Evolutionary conservation across 176 grass and related monocot genomes (phyloP).

Genomic region (Aegilops longissima): DNA sequence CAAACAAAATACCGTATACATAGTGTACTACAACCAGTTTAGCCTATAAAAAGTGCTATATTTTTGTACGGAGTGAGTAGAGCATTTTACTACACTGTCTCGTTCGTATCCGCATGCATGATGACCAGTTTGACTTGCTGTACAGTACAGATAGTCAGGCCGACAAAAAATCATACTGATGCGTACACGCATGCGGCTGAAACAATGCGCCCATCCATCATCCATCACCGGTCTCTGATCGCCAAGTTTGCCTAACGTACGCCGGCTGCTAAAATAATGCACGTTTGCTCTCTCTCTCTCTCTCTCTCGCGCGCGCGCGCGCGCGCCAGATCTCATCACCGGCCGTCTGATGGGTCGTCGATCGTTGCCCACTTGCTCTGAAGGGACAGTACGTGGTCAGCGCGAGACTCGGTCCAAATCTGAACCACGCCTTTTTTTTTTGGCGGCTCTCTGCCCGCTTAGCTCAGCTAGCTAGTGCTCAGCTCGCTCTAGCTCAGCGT

Average conservation of each 20-base stretch:
- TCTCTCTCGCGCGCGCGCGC: neutral
- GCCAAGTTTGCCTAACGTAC: neutral
- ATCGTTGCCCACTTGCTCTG: neutral
- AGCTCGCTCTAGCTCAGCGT: neutral
- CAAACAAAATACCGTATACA: too few species aligned
- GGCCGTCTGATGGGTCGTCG: neutral
- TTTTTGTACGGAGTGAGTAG: too few species aligned
- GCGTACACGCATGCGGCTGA: neutral
- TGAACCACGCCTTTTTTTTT: neutral
- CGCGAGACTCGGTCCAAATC: neutral
- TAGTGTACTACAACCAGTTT: too few species aligned
- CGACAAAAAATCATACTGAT: neutral
- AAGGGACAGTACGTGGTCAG: neutral
- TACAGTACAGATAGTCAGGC: neutral
- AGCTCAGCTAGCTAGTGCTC: neutral
- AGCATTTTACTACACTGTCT: too few species aligned
- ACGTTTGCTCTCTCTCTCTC: neutral
- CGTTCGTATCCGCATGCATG: too few species aligned
- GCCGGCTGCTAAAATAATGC: neutral
- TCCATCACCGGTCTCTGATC: neutral
- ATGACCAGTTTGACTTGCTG: neutral
- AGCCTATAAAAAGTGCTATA: too few species aligned
- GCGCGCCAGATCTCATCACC: neutral
- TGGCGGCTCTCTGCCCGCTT: neutral
- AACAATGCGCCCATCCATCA: neutral